Conservation (phyloP, 345 rosid species). For the Crucihimalaya himalaica region DNA sequence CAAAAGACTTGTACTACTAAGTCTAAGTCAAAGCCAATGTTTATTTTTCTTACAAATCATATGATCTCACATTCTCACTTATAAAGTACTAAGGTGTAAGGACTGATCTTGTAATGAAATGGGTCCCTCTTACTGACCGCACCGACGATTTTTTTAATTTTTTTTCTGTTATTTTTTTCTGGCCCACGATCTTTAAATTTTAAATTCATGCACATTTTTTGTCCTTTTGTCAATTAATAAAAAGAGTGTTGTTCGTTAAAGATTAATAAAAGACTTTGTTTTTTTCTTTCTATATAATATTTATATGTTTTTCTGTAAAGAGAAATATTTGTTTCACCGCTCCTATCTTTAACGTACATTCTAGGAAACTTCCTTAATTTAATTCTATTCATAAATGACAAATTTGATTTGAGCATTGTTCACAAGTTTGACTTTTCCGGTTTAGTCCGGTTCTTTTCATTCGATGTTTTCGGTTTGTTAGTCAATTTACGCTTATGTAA, state of each 20-base stretch:
- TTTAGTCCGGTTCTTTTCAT: background rate
- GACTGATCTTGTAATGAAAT: conserved; percentile 7
- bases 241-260: conserved; percentile 18
- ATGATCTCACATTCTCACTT: background rate
- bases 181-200: background rate
- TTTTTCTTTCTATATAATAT: background rate
- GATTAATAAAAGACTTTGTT: conserved; percentile 25
- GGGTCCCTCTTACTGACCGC: background rate
- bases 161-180: background rate
- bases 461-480: background rate
- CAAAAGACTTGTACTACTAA: no score
- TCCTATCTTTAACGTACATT: background rate
- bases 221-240: conserved; percentile 25
- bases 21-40: no score
- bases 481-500: background rate
- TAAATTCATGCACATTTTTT: conserved; percentile 14
- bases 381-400: background rate
- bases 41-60: background rate
- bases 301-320: background rate
- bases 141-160: conserved; percentile 17
- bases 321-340: conserved; percentile 20
- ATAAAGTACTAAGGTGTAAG: conserved; percentile 10
- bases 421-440: conserved; percentile 8
- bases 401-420: background rate
- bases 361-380: conserved; percentile 19